Base-by-base conservation (phyloP, 176 grass and related monocot genomes). In the Thinopyrum elongatum region DNA sequence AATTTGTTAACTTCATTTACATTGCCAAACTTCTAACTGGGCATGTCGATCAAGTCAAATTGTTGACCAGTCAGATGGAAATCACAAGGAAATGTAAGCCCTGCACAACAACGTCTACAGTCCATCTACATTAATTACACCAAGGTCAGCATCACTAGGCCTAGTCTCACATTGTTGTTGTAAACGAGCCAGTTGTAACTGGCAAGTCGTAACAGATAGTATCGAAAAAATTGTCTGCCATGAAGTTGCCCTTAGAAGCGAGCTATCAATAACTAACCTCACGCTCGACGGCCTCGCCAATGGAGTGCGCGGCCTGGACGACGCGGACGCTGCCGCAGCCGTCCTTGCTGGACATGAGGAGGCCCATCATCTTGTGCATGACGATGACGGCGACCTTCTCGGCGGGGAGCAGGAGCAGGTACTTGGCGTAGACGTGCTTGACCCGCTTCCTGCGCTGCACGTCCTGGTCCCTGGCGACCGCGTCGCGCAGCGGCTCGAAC, bases 301-400 rank as follows among this genome's bases (percentile, higher is more conserved):
- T 89, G 84, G 81, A 87, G 81, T 94, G 80, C 7, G 96, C 93
- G 0, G 85, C 93, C 62, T 94, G 93, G 76, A 95, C 72, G 14
- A 98, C 85, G 3, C 93, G 93, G 31, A 98, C 88, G 3, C 90
- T 90, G 64, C 89, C 89, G 9, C 90, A 38, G 16, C 91, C 93
- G 0, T 90, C 76, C 78, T 92, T 93, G 78, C 84, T 86, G 28
- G 91, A 87, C 90, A 95, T 92, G 76, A 94, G 71, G 44, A 95
- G 77, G 3, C 92, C 84, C 96, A 98, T 95, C 90, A 98, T 93
- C 84, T 94, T 98, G 83, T 88, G 94, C 96, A 95, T 98, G 74
- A 94, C 88, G 59, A 98, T 98, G 73, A 95, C 92, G 62, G 93
- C 96, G n/a, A 95, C n/a, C 86, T 98, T 98, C 57, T 98, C 96